Percentiles rank a stretch among this genome's conserved stretches.
These are phyloP conservation scores for Trifolium subterraneum DNA, from an alignment of 306 rosid genomes.

Conservation along the genomic window DNA sequence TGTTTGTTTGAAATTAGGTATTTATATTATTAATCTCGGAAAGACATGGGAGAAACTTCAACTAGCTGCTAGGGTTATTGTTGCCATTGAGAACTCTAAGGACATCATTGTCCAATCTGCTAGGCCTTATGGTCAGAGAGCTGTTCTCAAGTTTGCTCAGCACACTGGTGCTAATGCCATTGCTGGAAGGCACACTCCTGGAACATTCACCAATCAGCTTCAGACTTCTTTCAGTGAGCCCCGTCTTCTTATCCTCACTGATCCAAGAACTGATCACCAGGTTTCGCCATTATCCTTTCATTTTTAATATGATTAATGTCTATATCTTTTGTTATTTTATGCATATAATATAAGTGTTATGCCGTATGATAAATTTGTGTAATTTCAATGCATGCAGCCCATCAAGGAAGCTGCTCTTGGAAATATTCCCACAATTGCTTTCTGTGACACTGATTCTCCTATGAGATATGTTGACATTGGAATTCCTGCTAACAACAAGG, in stretches of 20 bases:
- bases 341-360: neutral
- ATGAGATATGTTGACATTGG: conserved; percentile 91
- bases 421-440: conserved; percentile 89
- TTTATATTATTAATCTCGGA: conserved; percentile 80
- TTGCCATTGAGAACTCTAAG: conserved; percentile 80
- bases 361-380: no score
- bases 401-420: conserved; percentile 94
- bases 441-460: conserved; percentile 90
- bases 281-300: conserved; percentile 32
- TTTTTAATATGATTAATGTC: neutral
- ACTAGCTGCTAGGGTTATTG: conserved; percentile 85
- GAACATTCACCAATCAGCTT: conserved; percentile 88
- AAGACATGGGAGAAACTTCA: conserved; percentile 87
- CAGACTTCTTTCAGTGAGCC: conserved; percentile 90
- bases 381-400: conserved; percentile 56
- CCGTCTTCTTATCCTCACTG: conserved; percentile 85
- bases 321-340: neutral
- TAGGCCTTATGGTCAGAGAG: conserved; percentile 87
- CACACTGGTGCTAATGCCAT: conserved; percentile 82
- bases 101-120: conserved; percentile 84
- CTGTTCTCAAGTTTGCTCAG: conserved; percentile 82
- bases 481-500: conserved; percentile 94
- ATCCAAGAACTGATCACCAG: conserved; percentile 96
- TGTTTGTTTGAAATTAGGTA: conserved; percentile 48
- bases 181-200: conserved; percentile 91